phyloP scores from a whole-genome alignment of 768 basidiomycete genomes.

The Naganishia onofrii region DNA sequence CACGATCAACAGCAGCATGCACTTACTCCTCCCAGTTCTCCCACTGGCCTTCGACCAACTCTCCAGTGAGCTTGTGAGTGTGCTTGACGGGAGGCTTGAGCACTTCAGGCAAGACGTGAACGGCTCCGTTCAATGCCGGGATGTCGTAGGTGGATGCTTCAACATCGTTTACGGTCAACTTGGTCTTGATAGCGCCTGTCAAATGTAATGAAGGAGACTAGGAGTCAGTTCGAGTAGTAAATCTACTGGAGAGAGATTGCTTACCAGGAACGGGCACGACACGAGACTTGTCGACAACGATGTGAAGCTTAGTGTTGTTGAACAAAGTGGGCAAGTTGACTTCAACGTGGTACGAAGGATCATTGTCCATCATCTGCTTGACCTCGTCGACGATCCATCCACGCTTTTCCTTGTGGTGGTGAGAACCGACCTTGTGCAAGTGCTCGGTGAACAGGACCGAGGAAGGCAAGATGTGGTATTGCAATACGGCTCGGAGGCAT shows the following conservation, averaged over 20 bases:
- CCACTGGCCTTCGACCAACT: conserved; percentile 40
- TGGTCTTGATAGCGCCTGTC: conserved; percentile 46
- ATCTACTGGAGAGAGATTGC: no score
- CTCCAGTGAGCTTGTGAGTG: conserved; percentile 42
- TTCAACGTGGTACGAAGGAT: conserved; percentile 48
- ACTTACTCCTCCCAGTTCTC: conserved; percentile 50
- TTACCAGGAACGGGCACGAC: conserved; percentile 47
- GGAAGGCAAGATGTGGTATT: conserved; percentile 63
- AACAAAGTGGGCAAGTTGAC: conserved; percentile 40
- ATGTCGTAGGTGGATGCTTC: conserved; percentile 56
- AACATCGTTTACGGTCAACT: conserved; percentile 48
- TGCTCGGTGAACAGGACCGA: conserved; percentile 57
- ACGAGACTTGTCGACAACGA: conserved; percentile 58
- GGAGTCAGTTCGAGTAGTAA: background rate
- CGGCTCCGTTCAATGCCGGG: conserved; percentile 61
- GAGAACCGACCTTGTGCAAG: conserved; percentile 31
- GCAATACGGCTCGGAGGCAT: conserved; percentile 59
- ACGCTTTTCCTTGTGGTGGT: conserved; percentile 16
- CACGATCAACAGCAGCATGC: no score
- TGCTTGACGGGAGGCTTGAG: conserved; percentile 50
- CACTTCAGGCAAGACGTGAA: conserved; percentile 55
- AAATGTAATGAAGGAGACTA: background rate
- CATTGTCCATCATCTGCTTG: conserved; percentile 38
- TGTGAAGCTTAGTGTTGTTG: conserved; percentile 52
- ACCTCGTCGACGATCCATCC: conserved; percentile 33